Percentiles rank a stretch among this genome's conserved stretches.
These are phyloP conservation scores for Coprinopsis sp. DNA, from an alignment of 768 basidiomycete species.

Conservation along the genomic window DNA sequence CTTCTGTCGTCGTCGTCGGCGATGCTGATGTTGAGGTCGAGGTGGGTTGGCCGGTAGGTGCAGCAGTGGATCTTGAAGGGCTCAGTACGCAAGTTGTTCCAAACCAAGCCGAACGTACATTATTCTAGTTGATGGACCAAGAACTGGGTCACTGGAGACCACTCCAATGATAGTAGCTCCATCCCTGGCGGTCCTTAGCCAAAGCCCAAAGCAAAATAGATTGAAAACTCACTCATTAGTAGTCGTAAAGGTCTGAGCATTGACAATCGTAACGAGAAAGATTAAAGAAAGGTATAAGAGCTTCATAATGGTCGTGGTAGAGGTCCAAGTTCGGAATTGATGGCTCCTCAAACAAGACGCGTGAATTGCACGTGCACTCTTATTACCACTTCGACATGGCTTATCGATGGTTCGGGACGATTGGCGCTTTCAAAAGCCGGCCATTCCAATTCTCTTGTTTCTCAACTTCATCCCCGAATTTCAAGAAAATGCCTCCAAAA, in stretches of 20 bases:
- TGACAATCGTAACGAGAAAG: constrained; percentile 17
- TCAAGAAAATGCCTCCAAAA: constrained; percentile 88
- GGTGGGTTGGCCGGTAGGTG: constrained; percentile 19
- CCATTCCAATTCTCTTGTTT: constrained; percentile 18
- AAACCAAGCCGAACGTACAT: constrained; percentile 31
- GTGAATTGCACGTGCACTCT: constrained; percentile 5
- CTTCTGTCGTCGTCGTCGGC: too few species aligned
- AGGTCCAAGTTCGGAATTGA: constrained; percentile 3
- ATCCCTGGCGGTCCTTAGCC: constrained; percentile 19
- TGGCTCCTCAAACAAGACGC: background rate
- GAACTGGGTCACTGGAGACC: constrained; percentile 36
- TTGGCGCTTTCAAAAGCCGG: too few species aligned
- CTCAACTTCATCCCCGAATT: constrained; percentile 38
- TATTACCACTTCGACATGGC: constrained; percentile 15
- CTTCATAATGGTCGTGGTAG: constrained; percentile 14
- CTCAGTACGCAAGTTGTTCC: background rate
- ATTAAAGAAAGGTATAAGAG: constrained; percentile 15
- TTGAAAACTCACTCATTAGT: constrained; percentile 44
- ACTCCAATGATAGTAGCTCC: constrained; percentile 52
- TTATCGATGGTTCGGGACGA: constrained; percentile 24
- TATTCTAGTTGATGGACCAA: constrained; percentile 35
- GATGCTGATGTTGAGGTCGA: constrained; percentile 17
- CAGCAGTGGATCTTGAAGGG: constrained; percentile 10
- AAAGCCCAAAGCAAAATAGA: background rate
- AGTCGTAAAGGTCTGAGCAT: constrained; percentile 41